A percentile compares a stretch with the other conserved stretches of the same genome.
These are phyloP conservation scores for Secale cereale DNA, from an alignment of 176 grass and related monocot genomes.

Conservation along the genomic window DNA sequence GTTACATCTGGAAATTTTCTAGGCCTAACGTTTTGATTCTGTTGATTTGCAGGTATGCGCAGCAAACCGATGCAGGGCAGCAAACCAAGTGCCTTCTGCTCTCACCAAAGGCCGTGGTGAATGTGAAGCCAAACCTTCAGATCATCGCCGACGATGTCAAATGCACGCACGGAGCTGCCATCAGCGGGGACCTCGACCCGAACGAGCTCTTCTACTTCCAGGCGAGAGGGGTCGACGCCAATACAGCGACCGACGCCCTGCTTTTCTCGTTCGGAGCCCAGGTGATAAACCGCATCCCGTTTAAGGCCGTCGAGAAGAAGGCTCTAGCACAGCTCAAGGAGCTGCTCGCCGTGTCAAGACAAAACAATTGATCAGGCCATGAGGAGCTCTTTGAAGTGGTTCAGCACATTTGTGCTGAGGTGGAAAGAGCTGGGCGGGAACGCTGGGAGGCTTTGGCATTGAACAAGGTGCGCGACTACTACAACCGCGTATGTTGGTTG, in stretches of 20 bases:
- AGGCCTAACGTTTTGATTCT: neutral
- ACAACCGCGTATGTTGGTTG: neutral
- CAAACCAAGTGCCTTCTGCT: conserved; percentile 79
- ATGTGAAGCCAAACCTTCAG: conserved; percentile 96
- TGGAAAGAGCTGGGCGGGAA: neutral
- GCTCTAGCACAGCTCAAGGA: conserved; percentile 46
- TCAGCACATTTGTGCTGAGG: conserved; percentile 14
- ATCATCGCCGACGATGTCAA: conserved; percentile 97
- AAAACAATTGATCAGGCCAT: neutral
- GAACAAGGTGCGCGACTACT: neutral
- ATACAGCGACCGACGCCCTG: conserved; percentile 73
- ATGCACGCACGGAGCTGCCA: conserved; percentile 92
- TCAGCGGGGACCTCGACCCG: conserved; percentile 85
- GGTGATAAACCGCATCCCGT: conserved; percentile 77
- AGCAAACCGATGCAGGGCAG: conserved; percentile 86
- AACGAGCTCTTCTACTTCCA: conserved; percentile 87
- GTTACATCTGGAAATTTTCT: neutral
- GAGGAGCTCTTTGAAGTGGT: neutral
- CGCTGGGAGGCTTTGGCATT: neutral
- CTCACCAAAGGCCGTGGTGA: conserved; percentile 76
- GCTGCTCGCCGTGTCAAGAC: conserved; percentile 36
- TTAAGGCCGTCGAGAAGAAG: conserved; percentile 54
- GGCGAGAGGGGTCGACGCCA: conserved; percentile 56
- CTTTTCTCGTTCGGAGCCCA: conserved; percentile 82
- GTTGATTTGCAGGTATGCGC: conserved; percentile 57